A percentile compares a stretch with the other conserved stretches of the same genome.
These are phyloP conservation scores for Melaleuca quinquenervia DNA, from an alignment of 345 rosid species.

Conservation along the genomic window DNA sequence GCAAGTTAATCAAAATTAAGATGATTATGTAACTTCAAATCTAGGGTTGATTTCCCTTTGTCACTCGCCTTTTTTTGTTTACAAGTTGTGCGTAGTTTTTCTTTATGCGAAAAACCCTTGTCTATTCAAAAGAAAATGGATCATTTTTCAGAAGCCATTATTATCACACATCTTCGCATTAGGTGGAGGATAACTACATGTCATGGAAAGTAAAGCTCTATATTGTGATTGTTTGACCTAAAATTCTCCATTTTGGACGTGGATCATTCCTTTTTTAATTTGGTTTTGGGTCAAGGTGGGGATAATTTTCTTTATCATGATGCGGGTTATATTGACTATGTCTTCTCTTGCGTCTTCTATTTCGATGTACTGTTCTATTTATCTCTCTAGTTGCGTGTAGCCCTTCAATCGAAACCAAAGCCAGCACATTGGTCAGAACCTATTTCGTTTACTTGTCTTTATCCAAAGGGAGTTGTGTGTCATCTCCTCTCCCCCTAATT, in stretches of 20 bases:
- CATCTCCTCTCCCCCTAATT: background rate
- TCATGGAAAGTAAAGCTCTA: background rate
- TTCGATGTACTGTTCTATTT: background rate
- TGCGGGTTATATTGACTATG: no score
- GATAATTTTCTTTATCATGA: no score
- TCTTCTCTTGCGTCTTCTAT: background rate
- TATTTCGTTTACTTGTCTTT: rapidly evolving
- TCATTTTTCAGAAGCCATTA: no score
- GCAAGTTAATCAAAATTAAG: background rate
- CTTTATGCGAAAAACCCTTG: background rate
- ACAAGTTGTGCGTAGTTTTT: background rate
- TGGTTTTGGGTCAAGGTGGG: no score
- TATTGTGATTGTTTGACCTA: background rate
- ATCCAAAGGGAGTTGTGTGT: background rate
- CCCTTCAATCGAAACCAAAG: background rate
- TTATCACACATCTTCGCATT: background rate
- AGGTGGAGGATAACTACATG: background rate
- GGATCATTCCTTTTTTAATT: no score
- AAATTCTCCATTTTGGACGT: no score
- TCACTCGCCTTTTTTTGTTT: background rate
- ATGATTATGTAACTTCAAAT: background rate
- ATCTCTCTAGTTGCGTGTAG: background rate
- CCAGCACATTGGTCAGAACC: background rate
- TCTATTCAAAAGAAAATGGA: background rate
- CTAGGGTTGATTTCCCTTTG: background rate